Base-by-base conservation (phyloP, 805 yeast species). In the Hanseniaspora valbyensis region DNA sequence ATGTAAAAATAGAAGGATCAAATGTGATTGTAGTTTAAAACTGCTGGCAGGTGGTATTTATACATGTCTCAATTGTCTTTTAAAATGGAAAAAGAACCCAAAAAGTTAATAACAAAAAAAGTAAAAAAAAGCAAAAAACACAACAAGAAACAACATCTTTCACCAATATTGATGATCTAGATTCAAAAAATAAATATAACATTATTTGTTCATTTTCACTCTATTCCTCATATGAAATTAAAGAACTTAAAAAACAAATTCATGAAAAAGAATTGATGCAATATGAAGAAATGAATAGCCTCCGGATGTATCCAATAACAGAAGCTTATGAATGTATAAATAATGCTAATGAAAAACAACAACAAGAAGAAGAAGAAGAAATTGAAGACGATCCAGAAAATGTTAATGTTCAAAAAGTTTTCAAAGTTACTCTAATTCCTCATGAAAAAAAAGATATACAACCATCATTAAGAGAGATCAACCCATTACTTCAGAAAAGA, bases 1-100 rank as follows among this genome's bases (percentile, higher is more conserved):
- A 0, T 83, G 94, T 63, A 83, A 83, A 61, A 70, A 70, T 50
- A 70, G 94, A 53, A 66, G 90, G 29, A 89, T 84, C 41, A 83
- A 83, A 61, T 83, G 94, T 67, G 92, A 83, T 61, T 90, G 83
- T 60, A 62, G 66, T 2, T 75, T 74, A 51, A 36, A 32, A 19
- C 4, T 22, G 5, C 13, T 48, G 2, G n/a, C 29, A 2, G 41
- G 25, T n/a, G 32, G 24, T n/a, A 7, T 7, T 12, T 33, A 48
- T 25, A 29, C 44, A 13, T 48, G 51, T 10, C 21, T 48, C n/a
- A 48, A 48, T 16, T 48, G 51, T 33, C 19, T 48, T 4, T 14
- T 48, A 28, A 48, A 41, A 21, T 48, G 44, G 44, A 24, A 33
- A 21, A 43, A 42, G n/a, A n/a, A n/a, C n/a, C n/a, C n/a, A n/a